These are phyloP conservation scores for Ceratonia siliqua DNA, from an alignment of 306 rosid species.

Conservation along the genomic window DNA sequence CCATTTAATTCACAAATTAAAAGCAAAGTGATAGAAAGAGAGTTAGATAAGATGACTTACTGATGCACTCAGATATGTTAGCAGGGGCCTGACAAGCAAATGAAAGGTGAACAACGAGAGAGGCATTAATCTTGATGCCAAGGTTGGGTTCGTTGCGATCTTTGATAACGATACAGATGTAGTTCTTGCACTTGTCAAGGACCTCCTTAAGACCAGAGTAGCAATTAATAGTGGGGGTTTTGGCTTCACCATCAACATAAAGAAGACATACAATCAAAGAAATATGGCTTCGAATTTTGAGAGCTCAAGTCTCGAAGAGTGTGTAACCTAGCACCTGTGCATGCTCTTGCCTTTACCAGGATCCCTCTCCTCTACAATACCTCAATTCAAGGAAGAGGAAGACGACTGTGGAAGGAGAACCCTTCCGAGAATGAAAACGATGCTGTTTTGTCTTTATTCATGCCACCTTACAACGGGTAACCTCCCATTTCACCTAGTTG, in stretches of 20 bases:
- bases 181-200: conserved; percentile 58
- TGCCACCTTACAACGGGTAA: too few relatives aligned
- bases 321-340: too few relatives aligned
- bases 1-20: not conserved
- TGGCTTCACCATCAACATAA: conserved; percentile 65
- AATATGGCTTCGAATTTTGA: too few relatives aligned
- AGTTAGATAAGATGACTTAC: conserved; percentile 32
- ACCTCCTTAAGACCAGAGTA: conserved; percentile 70
- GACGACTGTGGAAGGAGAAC: too few relatives aligned
- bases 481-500: too few relatives aligned
- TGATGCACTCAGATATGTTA: conserved; percentile 60
- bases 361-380: too few relatives aligned
- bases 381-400: too few relatives aligned
- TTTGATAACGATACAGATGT: conserved; percentile 75
- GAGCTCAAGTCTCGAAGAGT: too few relatives aligned
- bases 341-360: too few relatives aligned
- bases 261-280: too few relatives aligned
- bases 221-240: conserved; percentile 74
- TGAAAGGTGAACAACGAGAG: conserved; percentile 74
- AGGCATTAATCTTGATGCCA: conserved; percentile 66
- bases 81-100: conserved; percentile 62
- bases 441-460: too few relatives aligned
- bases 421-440: too few relatives aligned
- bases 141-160: conserved; percentile 80
- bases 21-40: not conserved